Evolutionary conservation across 495 filamentous ascomycete genomes (phyloP), one percentile per base, ranked within the genome.

Genomic region (Tetracladium marchalianum): DNA sequence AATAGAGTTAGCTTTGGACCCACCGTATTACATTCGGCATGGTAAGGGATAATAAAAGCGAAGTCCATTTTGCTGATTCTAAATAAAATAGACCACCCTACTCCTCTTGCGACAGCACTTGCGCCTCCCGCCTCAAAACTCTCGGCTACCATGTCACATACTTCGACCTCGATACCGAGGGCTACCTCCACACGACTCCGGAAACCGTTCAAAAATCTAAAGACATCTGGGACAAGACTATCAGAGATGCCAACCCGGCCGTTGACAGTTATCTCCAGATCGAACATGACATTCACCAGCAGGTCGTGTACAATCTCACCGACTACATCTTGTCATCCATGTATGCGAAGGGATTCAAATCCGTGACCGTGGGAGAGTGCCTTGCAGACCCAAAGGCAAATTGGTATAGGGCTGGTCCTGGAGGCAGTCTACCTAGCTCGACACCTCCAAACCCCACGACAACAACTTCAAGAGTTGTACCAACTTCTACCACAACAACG

Each of bases 151-250:
- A 93, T 59, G 68, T 80, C 34, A 53, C 54, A 24, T 57, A 85
- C 53, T 88, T 87, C 54, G 76, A 90, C 49, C 68, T 93, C 24
- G 86, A 93, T 61, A 93, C 87, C 0, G 77, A 79, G 8, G 86
- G 88, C 46, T 93, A 84, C 50, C 66, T 81, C 19, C 73, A 90
- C 44, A 76, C 78, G 46, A 65, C 62, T 27, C 69, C 78, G 0
- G n/a, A n/a, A n/a, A 55, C 53, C 1, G 88, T 89, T 46, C 81
- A 87, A 52, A 72, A 64, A 9, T 80, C 81, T 50, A 87, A 88
- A 62, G 74, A 86, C 54, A 84, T 80, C 48, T 87, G 82, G 61
- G 74, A 80, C 50, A 63, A 71, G 1, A 70, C 71, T 15, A 62
- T 85, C 27, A 67, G 66, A 19, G 53, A 62, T 13, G 68, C 66